Evolutionary conservation across 2,329 filamentous ascomycete genomes (phyloP).

Genomic region (Aspergillus tamarii): DNA sequence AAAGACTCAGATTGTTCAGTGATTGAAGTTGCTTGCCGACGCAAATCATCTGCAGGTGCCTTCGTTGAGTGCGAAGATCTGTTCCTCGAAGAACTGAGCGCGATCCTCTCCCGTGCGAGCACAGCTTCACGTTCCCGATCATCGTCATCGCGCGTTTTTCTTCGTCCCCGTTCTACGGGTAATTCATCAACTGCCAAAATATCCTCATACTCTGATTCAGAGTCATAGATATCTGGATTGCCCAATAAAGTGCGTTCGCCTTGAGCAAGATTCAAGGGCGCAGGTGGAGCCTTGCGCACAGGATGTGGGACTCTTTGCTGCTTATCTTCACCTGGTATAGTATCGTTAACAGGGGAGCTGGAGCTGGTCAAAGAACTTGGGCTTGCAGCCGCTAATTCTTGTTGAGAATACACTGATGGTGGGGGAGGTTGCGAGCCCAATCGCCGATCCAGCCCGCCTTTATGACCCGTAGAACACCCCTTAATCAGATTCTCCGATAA

Average conservation of each 20-base stretch:
- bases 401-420: conserved; percentile 16
- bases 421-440: conserved; percentile 15
- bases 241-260: conserved; percentile 47
- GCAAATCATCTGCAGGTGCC: conserved; percentile 11
- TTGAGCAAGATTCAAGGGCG: conserved; percentile 73
- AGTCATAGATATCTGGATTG: conserved; percentile 59
- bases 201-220: conserved; percentile 83
- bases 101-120: conserved; percentile 60
- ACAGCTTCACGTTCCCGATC: conserved; percentile 76
- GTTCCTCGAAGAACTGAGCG: conserved; percentile 53
- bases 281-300: conserved; percentile 79
- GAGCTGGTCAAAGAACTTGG: conserved; percentile 26
- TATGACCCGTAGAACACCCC: background rate
- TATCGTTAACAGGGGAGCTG: conserved; percentile 22
- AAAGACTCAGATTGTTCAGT: conserved; percentile 16
- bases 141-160: conserved; percentile 86
- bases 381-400: conserved; percentile 21
- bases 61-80: background rate
- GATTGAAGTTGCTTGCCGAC: background rate
- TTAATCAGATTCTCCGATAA: background rate
- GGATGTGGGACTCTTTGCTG: conserved; percentile 55
- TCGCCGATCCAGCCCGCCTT: conserved; percentile 9
- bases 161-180: conserved; percentile 68
- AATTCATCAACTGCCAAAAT: conserved; percentile 71
- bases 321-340: conserved; percentile 21